phyloP scores from a whole-genome alignment of 805 yeast genomes.

The Barnettozyma wickerhamii region DNA sequence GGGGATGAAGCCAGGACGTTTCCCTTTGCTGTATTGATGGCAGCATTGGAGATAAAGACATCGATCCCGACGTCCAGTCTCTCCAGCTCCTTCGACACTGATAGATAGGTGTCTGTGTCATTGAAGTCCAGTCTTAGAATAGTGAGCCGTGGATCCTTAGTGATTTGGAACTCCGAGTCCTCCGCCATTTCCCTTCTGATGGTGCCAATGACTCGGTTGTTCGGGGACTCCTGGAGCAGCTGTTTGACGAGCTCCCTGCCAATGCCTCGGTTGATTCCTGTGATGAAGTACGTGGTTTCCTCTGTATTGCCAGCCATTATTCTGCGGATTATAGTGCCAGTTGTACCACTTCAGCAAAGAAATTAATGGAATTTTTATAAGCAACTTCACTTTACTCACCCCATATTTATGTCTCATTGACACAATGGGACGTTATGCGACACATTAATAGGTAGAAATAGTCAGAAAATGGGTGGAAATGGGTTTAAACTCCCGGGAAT shows the following conservation, averaged over 20 bases:
- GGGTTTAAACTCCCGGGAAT: too few relatives aligned
- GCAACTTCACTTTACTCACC: too few relatives aligned
- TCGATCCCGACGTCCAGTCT: conserved; percentile 27
- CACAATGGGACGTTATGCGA: not conserved
- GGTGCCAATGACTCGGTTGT: conserved; percentile 24
- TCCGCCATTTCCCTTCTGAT: conserved; percentile 11
- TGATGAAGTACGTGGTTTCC: conserved; percentile 22
- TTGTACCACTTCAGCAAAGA: not conserved
- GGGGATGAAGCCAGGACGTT: conserved; percentile 18
- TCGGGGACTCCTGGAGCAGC: conserved; percentile 9
- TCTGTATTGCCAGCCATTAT: not conserved
- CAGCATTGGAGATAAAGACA: conserved; percentile 34
- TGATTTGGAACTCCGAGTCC: conserved; percentile 15
- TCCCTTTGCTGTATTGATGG: conserved; percentile 19
- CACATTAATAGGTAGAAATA: not conserved
- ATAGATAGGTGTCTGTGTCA: conserved; percentile 12
- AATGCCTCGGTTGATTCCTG: conserved; percentile 25
- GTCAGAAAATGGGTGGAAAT: not conserved
- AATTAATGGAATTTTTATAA: too few relatives aligned
- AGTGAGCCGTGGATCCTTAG: conserved; percentile 20
- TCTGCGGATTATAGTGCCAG: not conserved
- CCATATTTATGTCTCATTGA: not conserved
- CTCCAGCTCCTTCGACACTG: conserved; percentile 17
- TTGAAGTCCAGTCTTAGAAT: conserved; percentile 20
- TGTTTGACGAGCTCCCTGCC: conserved; percentile 22